Evolutionary conservation across 176 grass and related monocot species (phyloP).

Genomic region (Microstegium vimineum): DNA sequence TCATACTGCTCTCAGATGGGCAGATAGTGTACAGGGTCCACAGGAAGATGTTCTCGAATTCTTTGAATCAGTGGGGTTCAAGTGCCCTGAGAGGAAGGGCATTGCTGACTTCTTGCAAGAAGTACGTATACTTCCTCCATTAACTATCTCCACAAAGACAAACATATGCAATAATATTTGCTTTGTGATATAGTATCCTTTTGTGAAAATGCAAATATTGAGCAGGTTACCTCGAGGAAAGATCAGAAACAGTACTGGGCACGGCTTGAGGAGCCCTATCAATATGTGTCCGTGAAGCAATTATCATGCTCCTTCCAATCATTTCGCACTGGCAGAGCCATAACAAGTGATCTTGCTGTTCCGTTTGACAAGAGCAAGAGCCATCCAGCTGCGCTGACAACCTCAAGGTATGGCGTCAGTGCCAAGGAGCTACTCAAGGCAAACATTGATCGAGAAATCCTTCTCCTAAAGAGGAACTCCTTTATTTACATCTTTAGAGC

Average conservation of each 20-base stretch:
- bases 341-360: background rate
- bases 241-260: background rate
- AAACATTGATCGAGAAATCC: background rate
- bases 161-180: background rate
- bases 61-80: background rate
- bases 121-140: background rate
- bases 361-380: background rate
- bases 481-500: background rate
- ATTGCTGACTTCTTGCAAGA: background rate
- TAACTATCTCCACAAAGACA: background rate
- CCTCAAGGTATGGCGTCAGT: background rate
- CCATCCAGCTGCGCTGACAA: background rate
- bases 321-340: background rate
- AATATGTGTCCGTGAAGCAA: background rate
- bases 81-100: background rate
- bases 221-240: background rate
- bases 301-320: background rate
- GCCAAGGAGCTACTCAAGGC: background rate
- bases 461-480: background rate
- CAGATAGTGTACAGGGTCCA: background rate
- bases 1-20: background rate
- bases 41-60: background rate
- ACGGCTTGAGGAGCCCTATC: background rate
- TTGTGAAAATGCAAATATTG: background rate
- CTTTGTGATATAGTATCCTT: background rate